A percentile compares a stretch with the other conserved stretches of the same genome.
phyloP scores from a whole-genome alignment of 345 rosid genomes.

The Brassica nigra region DNA sequence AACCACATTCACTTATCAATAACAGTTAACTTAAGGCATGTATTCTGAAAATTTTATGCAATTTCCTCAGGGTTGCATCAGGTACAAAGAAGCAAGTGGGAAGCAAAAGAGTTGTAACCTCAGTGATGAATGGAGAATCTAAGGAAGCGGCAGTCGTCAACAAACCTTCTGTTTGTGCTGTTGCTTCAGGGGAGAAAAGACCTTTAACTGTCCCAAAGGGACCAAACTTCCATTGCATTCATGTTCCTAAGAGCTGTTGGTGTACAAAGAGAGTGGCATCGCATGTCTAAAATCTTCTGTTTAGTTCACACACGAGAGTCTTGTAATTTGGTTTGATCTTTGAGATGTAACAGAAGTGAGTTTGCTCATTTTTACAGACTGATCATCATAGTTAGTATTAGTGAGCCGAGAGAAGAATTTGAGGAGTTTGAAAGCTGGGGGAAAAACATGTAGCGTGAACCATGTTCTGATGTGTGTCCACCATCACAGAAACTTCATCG shows the following conservation, averaged over 20 bases:
- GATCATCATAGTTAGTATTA: background rate
- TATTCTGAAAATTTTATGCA: background rate
- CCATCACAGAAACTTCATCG: no score
- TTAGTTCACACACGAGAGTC: slow-evolving; percentile 18
- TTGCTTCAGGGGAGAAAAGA: slow-evolving; percentile 50
- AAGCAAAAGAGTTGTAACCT: slow-evolving; percentile 19
- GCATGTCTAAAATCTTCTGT: background rate
- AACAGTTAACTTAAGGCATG: background rate
- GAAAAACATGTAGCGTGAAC: no score
- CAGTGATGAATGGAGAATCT: slow-evolving; percentile 26
- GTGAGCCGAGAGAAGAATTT: no score
- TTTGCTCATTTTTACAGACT: background rate
- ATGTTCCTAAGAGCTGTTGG: slow-evolving; percentile 68
- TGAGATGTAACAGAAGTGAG: slow-evolving; percentile 4
- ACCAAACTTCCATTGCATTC: slow-evolving; percentile 63
- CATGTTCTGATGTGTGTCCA: no score
- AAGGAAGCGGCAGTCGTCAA: slow-evolving; percentile 42
- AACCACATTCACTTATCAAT: background rate
- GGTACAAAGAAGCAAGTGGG: slow-evolving; percentile 37
- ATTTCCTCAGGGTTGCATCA: slow-evolving; percentile 46
- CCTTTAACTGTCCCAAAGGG: slow-evolving; percentile 54
- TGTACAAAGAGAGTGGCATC: slow-evolving; percentile 42
- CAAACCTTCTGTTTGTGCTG: slow-evolving; percentile 43
- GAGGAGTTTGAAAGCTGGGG: no score
- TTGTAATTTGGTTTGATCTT: slow-evolving; percentile 6